Base-by-base conservation (phyloP, 2,329 filamentous ascomycete genomes). In the Botrytis tulipae region DNA sequence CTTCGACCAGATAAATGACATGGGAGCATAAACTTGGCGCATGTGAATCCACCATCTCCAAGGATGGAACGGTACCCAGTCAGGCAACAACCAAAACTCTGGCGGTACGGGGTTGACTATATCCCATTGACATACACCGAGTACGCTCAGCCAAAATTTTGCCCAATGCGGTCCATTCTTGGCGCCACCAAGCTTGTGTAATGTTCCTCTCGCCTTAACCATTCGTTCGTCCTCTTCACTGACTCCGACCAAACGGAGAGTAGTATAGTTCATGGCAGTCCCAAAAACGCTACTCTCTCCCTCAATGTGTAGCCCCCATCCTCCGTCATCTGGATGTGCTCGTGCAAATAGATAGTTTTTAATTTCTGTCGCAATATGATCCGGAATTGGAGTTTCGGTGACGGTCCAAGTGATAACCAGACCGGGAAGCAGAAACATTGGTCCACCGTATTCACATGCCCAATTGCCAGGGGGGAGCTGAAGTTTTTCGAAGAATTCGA, bases 31-130 rank as follows among this genome's bases (percentile, higher is more conserved):
- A n/a, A 99, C 95, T 83, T 93, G 90, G n/a, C 96, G 93, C 82
- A 98, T 98, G 79, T 99, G 96, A 79, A 98, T 93, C 95, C 95
- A 98, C 95, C 95, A 98, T 77, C 94, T 87, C 94, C 94, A 97
- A 0, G 95, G 95, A 8, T 94, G 90, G 80, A 97, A 87, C 0
- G 95, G 95, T 4, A 94, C 87, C 94, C 94, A 97, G 82, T 97
- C 93, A 0, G 95, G 95, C 5, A 98, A 84, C 59, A 97, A 86
- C 96, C 96, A 99, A 62, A 98, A 82, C 84, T 99, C 96, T 0
- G 96, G 93, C 1, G 96, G 96, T 2, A 96, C 90, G 0, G 96
- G 96, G 79, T 98, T 99, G 78, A 98, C 95, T 74, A 96, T 90
- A 72, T 97, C 94, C 94, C 95, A 99, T 42, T 91, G 85, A 80